phyloP scores from a whole-genome alignment of 176 grass and related monocot species.

The Carex scoparia region DNA sequence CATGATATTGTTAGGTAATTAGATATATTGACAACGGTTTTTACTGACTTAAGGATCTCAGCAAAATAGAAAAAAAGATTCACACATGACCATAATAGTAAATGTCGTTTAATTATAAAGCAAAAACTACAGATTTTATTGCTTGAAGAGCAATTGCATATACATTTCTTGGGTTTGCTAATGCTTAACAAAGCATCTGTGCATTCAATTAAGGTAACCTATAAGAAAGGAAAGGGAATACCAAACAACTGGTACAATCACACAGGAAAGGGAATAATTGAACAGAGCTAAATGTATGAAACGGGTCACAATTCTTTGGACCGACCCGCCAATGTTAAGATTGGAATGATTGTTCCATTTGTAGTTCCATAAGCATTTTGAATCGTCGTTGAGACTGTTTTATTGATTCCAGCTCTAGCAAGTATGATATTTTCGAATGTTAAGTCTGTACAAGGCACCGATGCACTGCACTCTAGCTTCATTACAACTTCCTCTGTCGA shows the following conservation, averaged over 20 bases:
- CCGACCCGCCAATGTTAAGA: not conserved
- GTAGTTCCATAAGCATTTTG: slow-evolving; percentile 40
- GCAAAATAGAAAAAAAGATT: not conserved
- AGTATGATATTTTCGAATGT: slow-evolving; percentile 36
- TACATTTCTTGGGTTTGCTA: not conserved
- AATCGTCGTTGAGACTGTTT: not conserved
- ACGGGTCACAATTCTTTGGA: not conserved
- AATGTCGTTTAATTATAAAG: not conserved
- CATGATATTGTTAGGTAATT: not conserved
- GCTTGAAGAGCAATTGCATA: not conserved
- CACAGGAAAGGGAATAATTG: not conserved
- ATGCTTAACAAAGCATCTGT: not conserved
- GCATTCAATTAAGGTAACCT: not conserved
- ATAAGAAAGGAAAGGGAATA: not conserved
- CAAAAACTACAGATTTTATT: not conserved
- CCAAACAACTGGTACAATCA: no score
- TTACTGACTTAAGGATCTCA: not conserved
- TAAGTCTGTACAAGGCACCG: slow-evolving; percentile 34
- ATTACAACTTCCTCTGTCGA: slow-evolving; percentile 27
- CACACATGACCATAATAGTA: not conserved
- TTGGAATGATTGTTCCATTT: slow-evolving; percentile 31
- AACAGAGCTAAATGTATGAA: not conserved
- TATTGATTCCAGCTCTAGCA: slow-evolving; percentile 7
- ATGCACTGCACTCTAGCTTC: slow-evolving; percentile 41
- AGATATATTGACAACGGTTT: not conserved